These are phyloP conservation scores for Phytophthora chlamydospora DNA, from an alignment of 352 stramenopile species.

Conservation along the genomic window DNA sequence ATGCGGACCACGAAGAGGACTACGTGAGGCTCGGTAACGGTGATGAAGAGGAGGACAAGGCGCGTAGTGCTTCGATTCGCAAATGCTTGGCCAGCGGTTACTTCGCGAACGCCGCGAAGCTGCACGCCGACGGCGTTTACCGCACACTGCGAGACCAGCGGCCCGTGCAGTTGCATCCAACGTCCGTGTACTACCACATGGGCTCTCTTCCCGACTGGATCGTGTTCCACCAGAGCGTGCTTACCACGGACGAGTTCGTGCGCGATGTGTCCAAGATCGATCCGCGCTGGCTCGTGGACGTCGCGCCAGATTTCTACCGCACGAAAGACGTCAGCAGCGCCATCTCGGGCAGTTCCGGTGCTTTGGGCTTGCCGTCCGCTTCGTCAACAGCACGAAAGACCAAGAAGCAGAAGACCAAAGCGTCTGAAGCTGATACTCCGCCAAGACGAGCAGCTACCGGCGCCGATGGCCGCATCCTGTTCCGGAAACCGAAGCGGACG, in stretches of 20 bases:
- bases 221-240: constrained; percentile 98
- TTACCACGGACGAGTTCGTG: constrained; percentile 97
- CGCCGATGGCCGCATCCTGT: constrained; percentile 69
- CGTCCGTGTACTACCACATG: constrained; percentile 76
- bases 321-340: constrained; percentile 70
- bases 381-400: constrained; percentile 5
- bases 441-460: constrained; percentile 28
- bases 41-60: constrained; percentile 31
- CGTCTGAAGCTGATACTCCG: constrained; percentile 19
- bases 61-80: constrained; percentile 42
- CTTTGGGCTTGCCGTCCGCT: constrained; percentile 64
- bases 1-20: constrained; percentile 15
- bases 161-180: constrained; percentile 76
- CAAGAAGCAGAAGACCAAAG: constrained; percentile 35
- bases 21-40: constrained; percentile 11
- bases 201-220: constrained; percentile 96
- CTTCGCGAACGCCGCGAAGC: constrained; percentile 97
- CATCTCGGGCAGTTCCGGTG: constrained; percentile 71
- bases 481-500: constrained; percentile 62
- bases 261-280: constrained; percentile 76
- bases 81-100: constrained; percentile 78
- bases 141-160: constrained; percentile 73
- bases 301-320: constrained; percentile 77
- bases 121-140: constrained; percentile 90
- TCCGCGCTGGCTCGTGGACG: constrained; percentile 71